Evolutionary conservation across 768 basidiomycete species (phyloP), one percentile per base, ranked within the genome.

Genomic region (Kwoniella botswanensis): DNA sequence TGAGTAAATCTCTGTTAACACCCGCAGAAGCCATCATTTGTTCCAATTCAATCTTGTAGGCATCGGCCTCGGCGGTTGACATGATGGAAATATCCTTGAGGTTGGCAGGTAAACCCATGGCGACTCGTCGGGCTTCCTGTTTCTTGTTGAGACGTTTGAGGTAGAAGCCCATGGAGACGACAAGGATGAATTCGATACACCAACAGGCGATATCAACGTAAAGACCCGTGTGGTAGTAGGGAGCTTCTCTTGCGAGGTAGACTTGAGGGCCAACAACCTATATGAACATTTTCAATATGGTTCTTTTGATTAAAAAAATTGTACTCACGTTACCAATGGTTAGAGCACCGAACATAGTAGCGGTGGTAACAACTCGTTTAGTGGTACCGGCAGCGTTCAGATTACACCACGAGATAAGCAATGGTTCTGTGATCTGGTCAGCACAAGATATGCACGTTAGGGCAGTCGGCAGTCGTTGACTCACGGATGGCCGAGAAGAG

Each of bases 11-110:
- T 44, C 63, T 56, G 57, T 76, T 71, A 46, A 64, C 44, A n/a
- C 75, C 75, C 2, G 67, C 44, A 12, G 46, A 18, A 9, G 52
- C 24, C 72, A 76, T 71, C 61, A 67, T 71, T 50, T 63, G 65
- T 60, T 65, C 67, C 22, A 82, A 52, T 54, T 76, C 77, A 22
- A 73, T 46, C 72, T 73, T 80, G 78, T 82, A 82, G 17, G 74
- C 78, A 35, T 75, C 74, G 17, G 76, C 79, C 66, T 82, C 81
- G 44, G 69, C 73, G n/a, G 63, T 64, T 15, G 65, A 22, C 81
- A 82, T 82, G 74, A 82, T 77, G 21, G 74, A 77, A 17, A 77
- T 81, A 57, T 82, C 81, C 70, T 79, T 78, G 63, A 80, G 64
- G 29, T 77, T 69, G 52, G 70, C 77, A 24, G 78, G 76, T 18